Evolutionary conservation across 1,284 basidiomycete species (phyloP).

Genomic region (Inonotus obliquus): DNA sequence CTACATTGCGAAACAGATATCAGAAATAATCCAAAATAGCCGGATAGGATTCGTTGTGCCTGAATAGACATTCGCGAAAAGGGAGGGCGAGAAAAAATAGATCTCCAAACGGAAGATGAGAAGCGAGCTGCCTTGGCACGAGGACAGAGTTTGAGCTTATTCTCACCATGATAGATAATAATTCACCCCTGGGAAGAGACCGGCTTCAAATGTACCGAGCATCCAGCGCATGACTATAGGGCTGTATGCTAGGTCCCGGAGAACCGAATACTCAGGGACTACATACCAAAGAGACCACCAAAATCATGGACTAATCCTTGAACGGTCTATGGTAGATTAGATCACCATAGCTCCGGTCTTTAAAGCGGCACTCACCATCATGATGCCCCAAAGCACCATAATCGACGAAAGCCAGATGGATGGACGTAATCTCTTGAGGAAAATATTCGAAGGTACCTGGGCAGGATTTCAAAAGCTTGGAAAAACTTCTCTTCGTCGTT

Average conservation of each 20-base stretch:
- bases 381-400: slow-evolving; percentile 28
- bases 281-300: slow-evolving; percentile 56
- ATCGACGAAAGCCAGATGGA: slow-evolving; percentile 26
- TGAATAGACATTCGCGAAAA: background rate
- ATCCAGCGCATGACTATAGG: slow-evolving; percentile 18
- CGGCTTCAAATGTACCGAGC: slow-evolving; percentile 24
- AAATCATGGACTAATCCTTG: slow-evolving; percentile 67
- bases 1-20: slow-evolving; percentile 3
- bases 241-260: background rate
- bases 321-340: slow-evolving; percentile 40
- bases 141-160: background rate
- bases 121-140: background rate
- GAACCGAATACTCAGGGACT: slow-evolving; percentile 6
- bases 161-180: slow-evolving; percentile 18
- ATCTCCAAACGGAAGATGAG: background rate
- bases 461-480: slow-evolving; percentile 21
- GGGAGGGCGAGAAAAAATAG: background rate
- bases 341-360: background rate
- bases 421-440: slow-evolving; percentile 31
- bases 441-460: slow-evolving; percentile 20
- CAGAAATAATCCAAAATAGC: background rate
- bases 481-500: background rate
- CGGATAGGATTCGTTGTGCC: background rate
- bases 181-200: slow-evolving; percentile 22
- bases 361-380: slow-evolving; percentile 34